These are phyloP conservation scores for Urtica urens DNA, from an alignment of 306 rosid genomes.

Conservation along the genomic window DNA sequence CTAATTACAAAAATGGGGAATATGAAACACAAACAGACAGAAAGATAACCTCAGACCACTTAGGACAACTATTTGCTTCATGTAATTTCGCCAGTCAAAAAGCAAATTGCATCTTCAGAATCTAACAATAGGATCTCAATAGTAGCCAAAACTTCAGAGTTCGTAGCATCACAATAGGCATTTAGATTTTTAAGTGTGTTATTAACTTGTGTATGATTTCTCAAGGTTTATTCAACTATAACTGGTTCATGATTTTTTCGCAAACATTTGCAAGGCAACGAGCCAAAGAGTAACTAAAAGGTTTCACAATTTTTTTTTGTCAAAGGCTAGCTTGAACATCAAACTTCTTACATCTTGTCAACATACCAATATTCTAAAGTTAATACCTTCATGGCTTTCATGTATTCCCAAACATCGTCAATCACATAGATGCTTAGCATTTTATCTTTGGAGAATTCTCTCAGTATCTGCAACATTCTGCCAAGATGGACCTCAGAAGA, in stretches of 20 bases:
- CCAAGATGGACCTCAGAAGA: slow-evolving; percentile 78
- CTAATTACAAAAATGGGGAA: too few relatives aligned
- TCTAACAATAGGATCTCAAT: neutral
- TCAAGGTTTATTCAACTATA: neutral
- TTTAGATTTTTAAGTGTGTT: too few relatives aligned
- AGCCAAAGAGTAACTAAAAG: too few relatives aligned
- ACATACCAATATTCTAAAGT: neutral
- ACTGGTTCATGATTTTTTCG: neutral
- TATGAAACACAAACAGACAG: too few relatives aligned
- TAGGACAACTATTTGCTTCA: too few relatives aligned
- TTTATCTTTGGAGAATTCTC: slow-evolving; percentile 88
- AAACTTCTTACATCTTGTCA: neutral
- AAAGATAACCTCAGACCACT: too few relatives aligned
- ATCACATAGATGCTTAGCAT: slow-evolving; percentile 80
- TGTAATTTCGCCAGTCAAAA: too few relatives aligned
- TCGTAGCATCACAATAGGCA: too few relatives aligned
- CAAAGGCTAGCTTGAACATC: too few relatives aligned
- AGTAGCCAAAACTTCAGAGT: too few relatives aligned
- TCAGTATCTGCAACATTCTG: slow-evolving; percentile 84
- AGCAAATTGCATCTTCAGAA: neutral
- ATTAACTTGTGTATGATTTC: neutral
- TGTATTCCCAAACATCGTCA: slow-evolving; percentile 97
- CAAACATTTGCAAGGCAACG: too few relatives aligned
- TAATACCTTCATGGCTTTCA: slow-evolving; percentile 85
- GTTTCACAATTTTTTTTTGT: too few relatives aligned